Conservation (phyloP, 208 protist species). For the Herpetomonas samuelpessoai region DNA sequence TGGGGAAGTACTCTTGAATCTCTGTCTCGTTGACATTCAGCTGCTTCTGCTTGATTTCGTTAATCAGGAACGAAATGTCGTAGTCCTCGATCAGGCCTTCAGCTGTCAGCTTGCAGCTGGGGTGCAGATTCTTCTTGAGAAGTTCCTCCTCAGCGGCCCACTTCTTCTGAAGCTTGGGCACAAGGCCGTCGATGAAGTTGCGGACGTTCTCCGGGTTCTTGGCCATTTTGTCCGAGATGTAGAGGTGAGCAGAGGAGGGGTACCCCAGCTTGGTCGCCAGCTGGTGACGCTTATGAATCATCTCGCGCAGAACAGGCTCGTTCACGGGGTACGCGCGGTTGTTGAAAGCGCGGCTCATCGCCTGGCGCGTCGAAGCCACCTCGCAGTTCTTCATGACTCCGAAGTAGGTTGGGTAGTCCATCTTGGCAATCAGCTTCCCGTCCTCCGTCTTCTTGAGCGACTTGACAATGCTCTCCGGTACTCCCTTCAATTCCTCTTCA, state of each 20-base stretch:
- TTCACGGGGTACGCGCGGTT: slow-evolving; percentile 80
- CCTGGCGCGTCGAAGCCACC: slow-evolving; percentile 62
- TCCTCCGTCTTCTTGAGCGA: slow-evolving; percentile 34
- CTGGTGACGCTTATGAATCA: slow-evolving; percentile 69
- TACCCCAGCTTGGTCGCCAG: slow-evolving; percentile 62
- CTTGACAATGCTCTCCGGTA: slow-evolving; percentile 49
- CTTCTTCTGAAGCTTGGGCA: slow-evolving; percentile 75
- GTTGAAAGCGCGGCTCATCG: slow-evolving; percentile 52
- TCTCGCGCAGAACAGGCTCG: slow-evolving; percentile 45
- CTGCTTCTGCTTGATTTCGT: slow-evolving; percentile 73
- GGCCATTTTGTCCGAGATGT: slow-evolving; percentile 80
- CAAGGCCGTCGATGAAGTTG: slow-evolving; percentile 59
- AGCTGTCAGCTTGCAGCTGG: slow-evolving; percentile 61
- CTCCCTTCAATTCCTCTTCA: slow-evolving; percentile 54
- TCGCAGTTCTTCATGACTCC: slow-evolving; percentile 83
- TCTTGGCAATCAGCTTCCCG: slow-evolving; percentile 54
- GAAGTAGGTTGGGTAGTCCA: slow-evolving; percentile 89
- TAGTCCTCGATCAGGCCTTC: slow-evolving; percentile 59
- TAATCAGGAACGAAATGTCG: slow-evolving; percentile 84
- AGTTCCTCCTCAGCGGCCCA: slow-evolving; percentile 59
- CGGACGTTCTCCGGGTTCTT: slow-evolving; percentile 62
- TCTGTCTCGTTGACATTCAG: slow-evolving; percentile 79
- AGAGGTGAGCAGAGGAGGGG: slow-evolving; percentile 64
- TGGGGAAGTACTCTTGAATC: slow-evolving; percentile 87
- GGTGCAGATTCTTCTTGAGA: slow-evolving; percentile 64